phyloP scores from a whole-genome alignment of 306 rosid genomes.

The Lablab purpureus region DNA sequence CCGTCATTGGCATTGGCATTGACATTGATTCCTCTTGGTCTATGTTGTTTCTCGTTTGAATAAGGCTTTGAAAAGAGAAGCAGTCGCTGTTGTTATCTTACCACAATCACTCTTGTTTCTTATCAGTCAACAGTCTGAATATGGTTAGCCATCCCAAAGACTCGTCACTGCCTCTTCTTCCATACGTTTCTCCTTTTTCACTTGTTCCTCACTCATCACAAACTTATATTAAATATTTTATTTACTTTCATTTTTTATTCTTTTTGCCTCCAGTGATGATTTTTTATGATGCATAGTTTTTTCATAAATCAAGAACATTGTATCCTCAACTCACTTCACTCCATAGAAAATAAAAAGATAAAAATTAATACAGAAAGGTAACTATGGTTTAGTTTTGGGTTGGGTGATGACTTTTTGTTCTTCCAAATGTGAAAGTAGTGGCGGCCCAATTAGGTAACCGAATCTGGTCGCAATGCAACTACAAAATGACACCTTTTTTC shows the following conservation, averaged over 20 bases:
- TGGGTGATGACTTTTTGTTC: background rate
- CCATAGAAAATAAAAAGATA: too few species aligned
- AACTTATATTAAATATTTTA: background rate
- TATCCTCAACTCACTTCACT: too few species aligned
- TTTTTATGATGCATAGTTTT: too few species aligned
- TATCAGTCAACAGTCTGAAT: background rate
- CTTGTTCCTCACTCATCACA: background rate
- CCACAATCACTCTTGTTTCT: background rate
- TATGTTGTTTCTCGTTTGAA: conserved; percentile 5
- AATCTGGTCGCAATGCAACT: background rate
- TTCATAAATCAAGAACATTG: too few species aligned
- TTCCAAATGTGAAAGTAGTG: too few species aligned
- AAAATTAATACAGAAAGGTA: too few species aligned
- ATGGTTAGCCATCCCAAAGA: background rate
- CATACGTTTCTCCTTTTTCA: background rate
- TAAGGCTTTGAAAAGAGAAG: conserved; percentile 1
- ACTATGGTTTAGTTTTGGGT: background rate
- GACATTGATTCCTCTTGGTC: background rate
- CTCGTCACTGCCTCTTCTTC: background rate
- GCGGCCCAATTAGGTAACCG: conserved; percentile 26
- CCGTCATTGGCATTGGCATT: background rate
- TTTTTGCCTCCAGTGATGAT: too few species aligned
- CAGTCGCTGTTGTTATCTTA: background rate
- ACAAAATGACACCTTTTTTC: background rate
- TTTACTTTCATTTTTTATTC: too few species aligned